Conservation (phyloP, 306 rosid genomes). For the Hippophae gyantsensis region DNA sequence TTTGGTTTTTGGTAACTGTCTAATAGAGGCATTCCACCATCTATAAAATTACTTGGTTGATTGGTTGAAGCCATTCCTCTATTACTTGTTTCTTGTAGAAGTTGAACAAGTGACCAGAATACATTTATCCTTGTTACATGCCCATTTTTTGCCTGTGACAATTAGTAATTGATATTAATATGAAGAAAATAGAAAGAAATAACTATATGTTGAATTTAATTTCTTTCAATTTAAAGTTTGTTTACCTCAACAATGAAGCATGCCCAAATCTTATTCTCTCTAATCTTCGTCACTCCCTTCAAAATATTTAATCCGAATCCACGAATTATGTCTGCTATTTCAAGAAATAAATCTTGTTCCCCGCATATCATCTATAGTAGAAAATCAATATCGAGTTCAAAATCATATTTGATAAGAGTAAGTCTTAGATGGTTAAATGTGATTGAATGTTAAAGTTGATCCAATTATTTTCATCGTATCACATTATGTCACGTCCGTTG, state of each 20-base stretch:
- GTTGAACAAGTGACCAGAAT: slow-evolving; percentile 59
- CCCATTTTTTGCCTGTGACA: slow-evolving; percentile 38
- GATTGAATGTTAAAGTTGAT: no score
- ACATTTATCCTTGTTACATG: slow-evolving; percentile 62
- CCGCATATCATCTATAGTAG: slow-evolving; percentile 67
- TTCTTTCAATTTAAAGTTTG: neutral
- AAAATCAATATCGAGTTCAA: slow-evolving; percentile 6
- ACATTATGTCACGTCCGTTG: no score
- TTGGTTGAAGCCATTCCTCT: slow-evolving; percentile 28
- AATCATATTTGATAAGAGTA: no score
- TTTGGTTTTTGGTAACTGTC: slow-evolving; percentile 28
- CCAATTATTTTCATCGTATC: no score
- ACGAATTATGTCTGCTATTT: slow-evolving; percentile 55
- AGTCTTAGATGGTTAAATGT: no score
- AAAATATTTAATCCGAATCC: slow-evolving; percentile 59
- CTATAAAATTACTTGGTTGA: slow-evolving; percentile 23
- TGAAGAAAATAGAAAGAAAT: neutral
- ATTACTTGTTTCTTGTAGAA: slow-evolving; percentile 41
- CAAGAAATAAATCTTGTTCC: slow-evolving; percentile 65
- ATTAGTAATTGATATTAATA: neutral
- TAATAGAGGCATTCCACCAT: slow-evolving; percentile 17
- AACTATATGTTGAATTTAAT: no score
- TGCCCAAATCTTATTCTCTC: slow-evolving; percentile 66
- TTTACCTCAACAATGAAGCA: slow-evolving; percentile 71
- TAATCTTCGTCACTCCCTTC: slow-evolving; percentile 64